Base-by-base conservation (phyloP, 305 asterid genomes). In the Euphrasia arctica region DNA sequence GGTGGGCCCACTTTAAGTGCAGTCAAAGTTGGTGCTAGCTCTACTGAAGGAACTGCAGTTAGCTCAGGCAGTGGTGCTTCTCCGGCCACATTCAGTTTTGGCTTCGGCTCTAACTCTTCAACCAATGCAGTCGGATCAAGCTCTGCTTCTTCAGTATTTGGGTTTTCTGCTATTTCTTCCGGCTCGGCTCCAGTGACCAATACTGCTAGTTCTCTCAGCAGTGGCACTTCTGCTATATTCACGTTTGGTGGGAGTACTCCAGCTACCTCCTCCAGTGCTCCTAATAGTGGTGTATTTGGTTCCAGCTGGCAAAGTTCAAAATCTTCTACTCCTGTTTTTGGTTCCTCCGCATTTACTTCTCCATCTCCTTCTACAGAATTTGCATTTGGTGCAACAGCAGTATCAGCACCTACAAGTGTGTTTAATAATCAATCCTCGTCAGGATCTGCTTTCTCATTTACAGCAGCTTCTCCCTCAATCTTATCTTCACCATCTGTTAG, bases 311-410 rank as follows among this genome's bases (percentile, higher is more conserved):
- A 39, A 39, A 39, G 45, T 39, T 1, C 45, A 8, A 39, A 39
- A 11, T 39, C 45, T 3, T 9, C 45, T 8, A 39, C 45, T 39
- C 45, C 45, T 39, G 12, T 8, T 39, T 39, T 39, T 39, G 45
- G 12, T 39, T 76, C 95, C 69, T 78, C 95, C 67, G 1, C 78
- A 48, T 74, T 75, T 61, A 62, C 76, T 68, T 59, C 80, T 71
- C 48, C 85, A 4, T 63, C 81, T 42, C 82, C 82, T 42, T 72
- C 90, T 56, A 63, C 81, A 29, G 89, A 79, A 68, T 87, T 87
- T 61, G 39, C 82, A 31, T 81, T 82, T 67, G 45, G 45, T 39
- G 45, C 45, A 8, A 0, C 45, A 39, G 45, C 45, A 39, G 45
- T 39, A 39, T 39, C 45, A 39, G 45, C 45, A 39, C 45, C 59